phyloP scores from a whole-genome alignment of 805 yeast species.

The Grigorovia yakushimaensis region DNA sequence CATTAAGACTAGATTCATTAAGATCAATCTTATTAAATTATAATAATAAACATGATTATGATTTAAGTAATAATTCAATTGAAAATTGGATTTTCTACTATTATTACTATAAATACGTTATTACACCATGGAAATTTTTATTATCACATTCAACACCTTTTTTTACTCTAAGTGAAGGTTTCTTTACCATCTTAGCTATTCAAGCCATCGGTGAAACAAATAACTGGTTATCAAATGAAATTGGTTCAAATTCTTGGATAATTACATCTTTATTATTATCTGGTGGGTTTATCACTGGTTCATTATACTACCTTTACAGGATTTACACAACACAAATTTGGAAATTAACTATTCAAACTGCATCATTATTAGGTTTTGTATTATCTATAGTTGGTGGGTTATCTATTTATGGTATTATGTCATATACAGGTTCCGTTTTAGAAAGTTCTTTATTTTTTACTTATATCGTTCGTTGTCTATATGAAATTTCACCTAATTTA shows the following conservation, averaged over 20 bases:
- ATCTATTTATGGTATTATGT: slow-evolving; percentile 74
- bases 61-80: slow-evolving; percentile 5
- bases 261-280: slow-evolving; percentile 61
- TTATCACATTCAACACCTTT: slow-evolving; percentile 78
- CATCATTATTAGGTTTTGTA: slow-evolving; percentile 79
- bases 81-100: slow-evolving; percentile 23
- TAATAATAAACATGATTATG: not conserved
- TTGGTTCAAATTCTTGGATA: slow-evolving; percentile 69
- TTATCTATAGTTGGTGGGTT: slow-evolving; percentile 65
- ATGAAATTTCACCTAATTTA: slow-evolving; percentile 85
- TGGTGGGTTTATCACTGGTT: slow-evolving; percentile 65
- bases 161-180: slow-evolving; percentile 85
- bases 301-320: slow-evolving; percentile 70
- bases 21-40: slow-evolving; percentile 13
- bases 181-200: slow-evolving; percentile 82
- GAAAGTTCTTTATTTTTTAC: slow-evolving; percentile 82
- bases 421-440: slow-evolving; percentile 79
- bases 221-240: slow-evolving; percentile 44
- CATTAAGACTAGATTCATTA: slow-evolving; percentile 18
- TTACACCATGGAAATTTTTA: slow-evolving; percentile 61
- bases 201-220: slow-evolving; percentile 85
- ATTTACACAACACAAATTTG: slow-evolving; percentile 73
- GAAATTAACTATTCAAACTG: slow-evolving; percentile 58
- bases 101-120: slow-evolving; percentile 30
- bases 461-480: slow-evolving; percentile 85